Base-by-base conservation (phyloP, 2,329 filamentous ascomycete genomes). In the Arthroderma sp. region DNA sequence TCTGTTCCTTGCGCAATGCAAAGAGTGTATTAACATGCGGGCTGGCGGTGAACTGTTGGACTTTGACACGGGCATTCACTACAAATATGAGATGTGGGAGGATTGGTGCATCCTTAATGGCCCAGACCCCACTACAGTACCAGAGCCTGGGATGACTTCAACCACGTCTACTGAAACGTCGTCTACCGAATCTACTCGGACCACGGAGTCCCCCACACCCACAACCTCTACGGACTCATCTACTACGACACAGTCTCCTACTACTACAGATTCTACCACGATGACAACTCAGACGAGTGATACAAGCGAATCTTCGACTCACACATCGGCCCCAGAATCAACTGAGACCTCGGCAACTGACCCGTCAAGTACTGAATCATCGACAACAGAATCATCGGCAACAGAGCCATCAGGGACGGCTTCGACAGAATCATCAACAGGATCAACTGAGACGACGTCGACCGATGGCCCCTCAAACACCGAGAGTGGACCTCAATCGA, bases 101-200 rank as follows among this genome's bases (percentile, higher is more conserved):
- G n/a, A n/a, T n/a, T n/a, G n/a, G n/a, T n/a, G 8, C 8, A 15
- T 15, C 6, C 37, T 21, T 21, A 28, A 21, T 2, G 15, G 15
- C 53, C 17, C 33, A n/a, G 25, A 13, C 5, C 38, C 54, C 4
- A 43, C 54, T 1, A 19, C 54, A 17, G 25, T n/a, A 17, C 44
- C 44, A 31, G 54, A 43, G n/a, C 54, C 54, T 44, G 54, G 54
- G 9, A 55, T 23, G 38, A 55, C 54, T 13, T 39, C 54, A 7
- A 17, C 37, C 23, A 51, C 44, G 8, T 21, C 44, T 31, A 41
- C 17, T 17, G 15, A 17, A 28, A 11, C 53, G 11, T 38, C 35
- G n/a, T 19, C 33, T 41, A 38, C 53, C 19, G 31, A 23, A 41
- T 52, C 49, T 3, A 33, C 49, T 8, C 5, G 9, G 13, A 7